Percentiles rank a stretch among this genome's conserved stretches.
Evolutionary conservation across 108 stramenopile species (phyloP).

Genomic region (Epipyxis sp.): DNA sequence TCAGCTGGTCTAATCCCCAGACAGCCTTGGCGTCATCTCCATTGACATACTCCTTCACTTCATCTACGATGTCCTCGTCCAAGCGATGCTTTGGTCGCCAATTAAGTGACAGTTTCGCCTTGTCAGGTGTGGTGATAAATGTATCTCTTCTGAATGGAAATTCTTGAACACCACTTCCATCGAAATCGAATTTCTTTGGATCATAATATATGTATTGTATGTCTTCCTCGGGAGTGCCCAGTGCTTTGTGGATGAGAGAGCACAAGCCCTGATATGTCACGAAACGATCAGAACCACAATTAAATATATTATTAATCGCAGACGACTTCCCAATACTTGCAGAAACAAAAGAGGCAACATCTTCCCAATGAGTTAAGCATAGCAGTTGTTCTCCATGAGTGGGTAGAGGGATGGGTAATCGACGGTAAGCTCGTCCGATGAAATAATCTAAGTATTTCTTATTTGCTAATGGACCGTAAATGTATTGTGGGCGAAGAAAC

Average conservation of each 20-base stretch:
- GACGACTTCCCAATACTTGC: not conserved
- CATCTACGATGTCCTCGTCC: no score
- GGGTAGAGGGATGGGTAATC: not conserved
- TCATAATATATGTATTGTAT: no score
- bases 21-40: not conserved
- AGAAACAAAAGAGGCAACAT: not conserved
- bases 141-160: not conserved
- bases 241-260: not conserved
- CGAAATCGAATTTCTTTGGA: no score
- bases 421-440: not conserved
- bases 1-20: no score
- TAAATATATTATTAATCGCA: not conserved
- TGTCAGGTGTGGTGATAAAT: not conserved
- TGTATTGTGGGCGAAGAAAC: not conserved
- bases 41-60: conserved; percentile 21
- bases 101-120: no score
- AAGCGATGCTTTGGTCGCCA: no score
- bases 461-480: not conserved
- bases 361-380: not conserved
- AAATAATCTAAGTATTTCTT: not conserved
- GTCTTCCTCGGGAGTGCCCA: no score
- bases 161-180: not conserved
- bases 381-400: not conserved
- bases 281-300: not conserved
- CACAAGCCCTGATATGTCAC: not conserved